Evolutionary conservation across 768 basidiomycete species (phyloP), one percentile per base, ranked within the genome.

Genomic region (Dentipellis sp.): DNA sequence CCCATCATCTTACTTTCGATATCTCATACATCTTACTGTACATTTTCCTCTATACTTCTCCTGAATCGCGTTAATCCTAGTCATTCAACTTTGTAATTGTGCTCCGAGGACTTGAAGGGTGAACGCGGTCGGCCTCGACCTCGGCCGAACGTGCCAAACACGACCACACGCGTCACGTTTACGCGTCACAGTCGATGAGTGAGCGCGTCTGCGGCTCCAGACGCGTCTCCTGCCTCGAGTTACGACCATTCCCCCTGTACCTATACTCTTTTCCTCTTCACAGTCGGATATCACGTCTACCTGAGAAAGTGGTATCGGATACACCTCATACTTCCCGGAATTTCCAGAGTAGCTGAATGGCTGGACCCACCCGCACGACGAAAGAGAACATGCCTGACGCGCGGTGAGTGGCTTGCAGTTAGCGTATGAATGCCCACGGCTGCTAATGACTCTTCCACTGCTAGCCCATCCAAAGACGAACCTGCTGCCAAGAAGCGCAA

Each of bases 401-500:
- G 10, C 34, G 42, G 54, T 55, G 37, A 17, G 54, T 55, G 12
- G 29, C 29, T 29, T 29, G 29, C 6, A 29, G 29, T 29, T 29
- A 29, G 29, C 29, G 29, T 29, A 29, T 6, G 29, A 6, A 6
- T 29, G 29, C 6, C 6, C 29, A 6, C 6, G 29, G 29, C 6
- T 29, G 29, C 29, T 29, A 29, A 29, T 29, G 29, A 10, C 19
- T 3, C 40, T 16, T 17, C 7, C 9, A 37, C 48, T 10, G 19
- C 14, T 12, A 21, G n/a, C 12, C 22, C 40, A 65, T 47, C 50
- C 48, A 55, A 54, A 16, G 52, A 55, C 2, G 47, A n/a, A 49
- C 71, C 71, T 2, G 63, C 64, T 10, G 40, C 64, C 11, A 74
- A 74, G 61, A 69, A 65, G 56, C 67, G 68, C 47, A 72, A 67